Conservation (phyloP, 169 alveolate genomes). For the Ichthyophthirius multifiliis region DNA sequence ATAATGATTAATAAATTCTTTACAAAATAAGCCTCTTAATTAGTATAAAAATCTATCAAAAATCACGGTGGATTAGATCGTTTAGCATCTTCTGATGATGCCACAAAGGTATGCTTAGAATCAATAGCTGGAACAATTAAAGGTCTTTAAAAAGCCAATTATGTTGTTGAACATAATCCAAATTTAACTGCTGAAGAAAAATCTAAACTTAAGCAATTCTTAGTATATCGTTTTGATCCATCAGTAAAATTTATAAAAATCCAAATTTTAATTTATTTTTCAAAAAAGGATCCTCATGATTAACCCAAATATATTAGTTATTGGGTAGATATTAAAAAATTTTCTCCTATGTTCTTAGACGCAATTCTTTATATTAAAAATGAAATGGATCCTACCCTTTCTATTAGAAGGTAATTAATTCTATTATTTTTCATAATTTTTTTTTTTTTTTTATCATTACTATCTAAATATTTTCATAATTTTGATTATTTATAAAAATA, state of each 20-base stretch:
- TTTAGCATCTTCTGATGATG: slow-evolving; percentile 8
- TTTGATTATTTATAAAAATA: too few relatives aligned
- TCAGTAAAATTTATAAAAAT: slow-evolving; percentile 15
- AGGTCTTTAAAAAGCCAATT: slow-evolving; percentile 31
- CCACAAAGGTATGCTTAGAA: neutral
- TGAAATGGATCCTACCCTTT: slow-evolving; percentile 40
- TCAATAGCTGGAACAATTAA: slow-evolving; percentile 30
- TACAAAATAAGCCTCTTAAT: too few relatives aligned
- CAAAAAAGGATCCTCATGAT: slow-evolving; percentile 29
- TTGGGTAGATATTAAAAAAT: slow-evolving; percentile 38
- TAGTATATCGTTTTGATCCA: slow-evolving; percentile 48
- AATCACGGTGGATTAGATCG: neutral
- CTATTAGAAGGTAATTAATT: slow-evolving; percentile 28
- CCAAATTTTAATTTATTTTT: neutral
- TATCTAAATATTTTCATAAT: too few relatives aligned
- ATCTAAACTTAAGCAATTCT: slow-evolving; percentile 26
- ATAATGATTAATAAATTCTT: too few relatives aligned
- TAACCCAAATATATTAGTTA: slow-evolving; percentile 45
- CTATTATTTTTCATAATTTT: too few relatives aligned
- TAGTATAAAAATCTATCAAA: too few relatives aligned
- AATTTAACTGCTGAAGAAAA: slow-evolving; percentile 38
- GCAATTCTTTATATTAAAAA: slow-evolving; percentile 43
- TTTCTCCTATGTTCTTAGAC: slow-evolving; percentile 53
- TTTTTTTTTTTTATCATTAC: too few relatives aligned
- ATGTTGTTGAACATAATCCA: slow-evolving; percentile 35